Conservation (phyloP, 139 green algal species). For the Volvox africanus region DNA sequence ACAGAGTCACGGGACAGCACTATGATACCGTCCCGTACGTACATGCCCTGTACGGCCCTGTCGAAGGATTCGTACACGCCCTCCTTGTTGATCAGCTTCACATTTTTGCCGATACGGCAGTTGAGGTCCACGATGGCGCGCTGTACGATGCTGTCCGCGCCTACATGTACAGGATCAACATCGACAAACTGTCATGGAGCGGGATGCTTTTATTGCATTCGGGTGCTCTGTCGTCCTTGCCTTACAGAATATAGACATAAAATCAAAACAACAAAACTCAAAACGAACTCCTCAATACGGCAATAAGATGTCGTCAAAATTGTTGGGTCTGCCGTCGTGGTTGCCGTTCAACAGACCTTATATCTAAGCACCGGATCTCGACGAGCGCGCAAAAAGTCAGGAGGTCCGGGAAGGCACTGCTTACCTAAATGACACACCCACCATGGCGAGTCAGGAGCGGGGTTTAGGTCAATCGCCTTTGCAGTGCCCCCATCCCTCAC, state of each 20-base stretch:
- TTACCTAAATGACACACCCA: too few species aligned
- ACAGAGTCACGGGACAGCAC: slow-evolving; percentile 43
- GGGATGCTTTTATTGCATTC: too few species aligned
- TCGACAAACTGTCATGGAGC: too few species aligned
- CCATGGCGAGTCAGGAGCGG: not conserved
- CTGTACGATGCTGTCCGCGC: slow-evolving; percentile 59
- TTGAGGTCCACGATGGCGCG: slow-evolving; percentile 98
- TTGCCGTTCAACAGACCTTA: too few species aligned
- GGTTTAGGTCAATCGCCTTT: not conserved
- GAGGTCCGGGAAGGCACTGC: not conserved
- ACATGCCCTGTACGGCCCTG: slow-evolving; percentile 36
- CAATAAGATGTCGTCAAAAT: too few species aligned
- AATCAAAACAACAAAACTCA: too few species aligned
- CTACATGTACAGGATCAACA: not conserved
- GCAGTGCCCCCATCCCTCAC: not conserved
- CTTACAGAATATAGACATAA: too few species aligned
- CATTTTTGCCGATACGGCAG: slow-evolving; percentile 90
- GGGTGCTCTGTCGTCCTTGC: too few species aligned
- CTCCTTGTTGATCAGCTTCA: slow-evolving; percentile 86
- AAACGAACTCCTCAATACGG: too few species aligned
- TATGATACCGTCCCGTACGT: slow-evolving; percentile 55
- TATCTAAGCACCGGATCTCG: too few species aligned
- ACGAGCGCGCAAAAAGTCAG: not conserved
- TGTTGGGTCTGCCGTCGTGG: too few species aligned
- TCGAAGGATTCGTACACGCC: slow-evolving; percentile 53